These are phyloP conservation scores for Musa acuminata DNA, from an alignment of 176 grass and related monocot genomes.

Conservation along the genomic window DNA sequence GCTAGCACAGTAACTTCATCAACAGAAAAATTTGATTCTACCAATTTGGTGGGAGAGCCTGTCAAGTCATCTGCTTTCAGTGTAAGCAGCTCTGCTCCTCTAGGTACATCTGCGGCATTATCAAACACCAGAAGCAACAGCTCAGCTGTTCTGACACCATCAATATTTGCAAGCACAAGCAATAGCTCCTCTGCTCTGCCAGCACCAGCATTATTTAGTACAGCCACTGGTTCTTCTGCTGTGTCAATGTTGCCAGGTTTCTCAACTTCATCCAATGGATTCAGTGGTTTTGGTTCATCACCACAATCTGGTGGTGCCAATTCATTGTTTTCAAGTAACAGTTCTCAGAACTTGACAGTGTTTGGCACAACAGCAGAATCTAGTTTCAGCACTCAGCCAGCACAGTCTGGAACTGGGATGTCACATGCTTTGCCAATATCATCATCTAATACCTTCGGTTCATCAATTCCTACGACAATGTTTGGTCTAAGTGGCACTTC, in stretches of 20 bases:
- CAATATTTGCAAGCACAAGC: neutral
- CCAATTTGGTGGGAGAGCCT: neutral
- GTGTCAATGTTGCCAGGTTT: neutral
- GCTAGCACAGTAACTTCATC: neutral
- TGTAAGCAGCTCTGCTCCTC: neutral
- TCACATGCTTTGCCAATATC: neutral
- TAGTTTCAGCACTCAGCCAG: neutral
- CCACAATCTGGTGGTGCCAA: neutral
- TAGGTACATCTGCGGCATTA: neutral
- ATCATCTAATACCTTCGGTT: constrained; percentile 4
- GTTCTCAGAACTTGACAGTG: constrained; percentile 2
- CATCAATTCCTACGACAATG: neutral
- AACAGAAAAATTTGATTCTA: neutral
- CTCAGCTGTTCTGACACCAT: neutral
- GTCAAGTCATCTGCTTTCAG: neutral
- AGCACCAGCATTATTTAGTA: neutral
- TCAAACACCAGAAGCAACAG: neutral
- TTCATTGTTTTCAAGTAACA: neutral
- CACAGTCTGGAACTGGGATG: neutral
- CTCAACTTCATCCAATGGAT: neutral
- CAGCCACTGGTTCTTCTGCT: neutral
- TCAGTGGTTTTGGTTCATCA: constrained; percentile 8
- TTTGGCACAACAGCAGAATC: neutral
- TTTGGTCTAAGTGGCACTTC: constrained; percentile 2
- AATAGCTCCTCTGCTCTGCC: neutral